Percentiles rank a stretch among this genome's conserved stretches.
Conservation (phyloP, 805 yeast species). For the Zygotorulaspora sp. region DNA sequence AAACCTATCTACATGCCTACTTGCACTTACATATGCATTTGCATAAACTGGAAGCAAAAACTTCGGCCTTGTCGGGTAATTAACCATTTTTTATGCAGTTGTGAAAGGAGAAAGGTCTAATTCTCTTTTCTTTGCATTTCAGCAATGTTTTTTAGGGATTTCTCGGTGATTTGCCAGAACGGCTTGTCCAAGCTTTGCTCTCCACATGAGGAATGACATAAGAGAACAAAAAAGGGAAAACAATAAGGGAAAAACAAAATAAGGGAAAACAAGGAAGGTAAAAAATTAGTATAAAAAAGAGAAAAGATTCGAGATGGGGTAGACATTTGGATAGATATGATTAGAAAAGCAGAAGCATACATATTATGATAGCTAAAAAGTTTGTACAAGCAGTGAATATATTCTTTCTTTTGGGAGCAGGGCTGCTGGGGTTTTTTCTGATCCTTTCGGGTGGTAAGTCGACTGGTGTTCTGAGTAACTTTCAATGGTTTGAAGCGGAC, state of each 20-base stretch:
- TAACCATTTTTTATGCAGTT: not conserved
- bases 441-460: conserved; percentile 61
- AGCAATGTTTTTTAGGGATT: conserved; percentile 1
- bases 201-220: conserved; percentile 2
- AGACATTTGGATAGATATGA: too few relatives aligned
- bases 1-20: too few relatives aligned
- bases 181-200: too few relatives aligned
- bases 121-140: conserved; percentile 1
- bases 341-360: too few relatives aligned
- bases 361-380: conserved; percentile 27
- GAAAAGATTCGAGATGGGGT: too few relatives aligned
- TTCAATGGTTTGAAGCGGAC: conserved; percentile 78
- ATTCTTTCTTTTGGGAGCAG: conserved; percentile 43
- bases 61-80: too few relatives aligned
- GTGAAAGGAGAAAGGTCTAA: not conserved
- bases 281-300: too few relatives aligned
- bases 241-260: too few relatives aligned
- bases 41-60: conserved; percentile 1
- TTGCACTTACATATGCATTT: too few relatives aligned
- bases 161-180: too few relatives aligned
- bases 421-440: conserved; percentile 54
- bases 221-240: not conserved
- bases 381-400: conserved; percentile 31
- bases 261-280: too few relatives aligned
- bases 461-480: conserved; percentile 51